Evolutionary conservation across 352 stramenopile genomes (phyloP).

Genomic region (Phytophthora pisi): DNA sequence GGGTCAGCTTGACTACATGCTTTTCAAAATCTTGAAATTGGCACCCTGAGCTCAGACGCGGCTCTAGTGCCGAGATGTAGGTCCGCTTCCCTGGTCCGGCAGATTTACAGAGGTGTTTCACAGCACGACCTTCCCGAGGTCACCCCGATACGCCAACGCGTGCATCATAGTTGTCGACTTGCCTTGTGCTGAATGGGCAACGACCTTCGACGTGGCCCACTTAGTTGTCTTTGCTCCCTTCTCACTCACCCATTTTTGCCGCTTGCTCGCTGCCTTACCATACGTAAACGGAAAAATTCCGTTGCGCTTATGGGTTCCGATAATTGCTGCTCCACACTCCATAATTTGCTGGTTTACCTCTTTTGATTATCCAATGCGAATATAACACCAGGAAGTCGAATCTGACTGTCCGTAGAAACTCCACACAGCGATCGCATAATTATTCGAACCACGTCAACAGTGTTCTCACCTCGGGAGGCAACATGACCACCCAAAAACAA

Average conservation of each 20-base stretch:
- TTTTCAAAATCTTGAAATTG: conserved; percentile 1
- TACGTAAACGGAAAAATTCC: conserved; percentile 9
- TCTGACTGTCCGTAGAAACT: conserved; percentile 7
- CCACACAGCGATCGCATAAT: conserved; percentile 8
- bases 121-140: conserved; percentile 1
- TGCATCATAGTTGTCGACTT: neutral
- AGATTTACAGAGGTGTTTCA: neutral
- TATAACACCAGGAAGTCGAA: conserved; percentile 6
- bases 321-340: conserved; percentile 3
- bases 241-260: neutral
- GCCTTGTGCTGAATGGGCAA: neutral
- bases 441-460: conserved; percentile 4
- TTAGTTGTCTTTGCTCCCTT: conserved; percentile 1
- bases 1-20: neutral
- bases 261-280: neutral
- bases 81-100: neutral
- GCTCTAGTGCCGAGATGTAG: neutral
- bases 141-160: conserved; percentile 3
- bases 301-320: conserved; percentile 10
- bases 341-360: conserved; percentile 12
- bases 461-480: neutral
- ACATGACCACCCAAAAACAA: conserved; percentile 5
- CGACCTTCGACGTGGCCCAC: neutral
- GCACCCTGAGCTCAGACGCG: neutral
- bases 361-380: conserved; percentile 15